Evolutionary conservation across 495 filamentous ascomycete species (phyloP).

Genomic region (Xylaria curta): DNA sequence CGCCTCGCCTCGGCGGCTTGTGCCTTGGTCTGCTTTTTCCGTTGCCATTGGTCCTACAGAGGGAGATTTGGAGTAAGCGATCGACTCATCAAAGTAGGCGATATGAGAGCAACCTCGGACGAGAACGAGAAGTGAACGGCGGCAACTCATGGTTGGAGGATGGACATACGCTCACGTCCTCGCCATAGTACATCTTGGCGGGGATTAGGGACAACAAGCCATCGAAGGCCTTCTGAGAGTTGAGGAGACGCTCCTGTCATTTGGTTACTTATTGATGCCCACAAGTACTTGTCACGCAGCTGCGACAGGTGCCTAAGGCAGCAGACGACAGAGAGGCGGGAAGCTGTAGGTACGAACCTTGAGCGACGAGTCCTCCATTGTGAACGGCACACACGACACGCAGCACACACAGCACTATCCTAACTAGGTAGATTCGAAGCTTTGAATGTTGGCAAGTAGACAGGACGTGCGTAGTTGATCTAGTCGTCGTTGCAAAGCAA

Average conservation of each 20-base stretch:
- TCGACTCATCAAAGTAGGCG: not conserved
- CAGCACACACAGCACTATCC: not conserved
- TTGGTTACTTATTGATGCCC: constrained; percentile 32
- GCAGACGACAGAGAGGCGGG: constrained; percentile 14
- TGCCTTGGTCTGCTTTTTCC: constrained; percentile 87
- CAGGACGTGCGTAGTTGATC: not conserved
- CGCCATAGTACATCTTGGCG: constrained; percentile 88
- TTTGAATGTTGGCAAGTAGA: not conserved
- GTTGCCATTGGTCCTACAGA: constrained; percentile 79
- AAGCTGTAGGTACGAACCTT: constrained; percentile 40
- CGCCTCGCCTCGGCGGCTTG: constrained; percentile 75
- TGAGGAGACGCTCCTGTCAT: constrained; percentile 79
- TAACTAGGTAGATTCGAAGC: not conserved
- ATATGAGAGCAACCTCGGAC: not conserved
- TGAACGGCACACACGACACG: not conserved
- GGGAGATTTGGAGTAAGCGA: constrained; percentile 30
- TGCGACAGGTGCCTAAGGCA: not conserved
- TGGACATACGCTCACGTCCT: constrained; percentile 81
- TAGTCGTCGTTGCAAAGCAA: not conserved
- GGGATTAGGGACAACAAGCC: constrained; percentile 91
- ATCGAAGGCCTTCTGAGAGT: constrained; percentile 86
- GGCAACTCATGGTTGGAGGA: not conserved
- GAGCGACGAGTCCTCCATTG: constrained; percentile 45
- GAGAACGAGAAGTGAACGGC: not conserved
- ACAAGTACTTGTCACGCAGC: constrained; percentile 21